phyloP scores from a whole-genome alignment of 106 monocot species.

The Dioscorea dumetorum region DNA sequence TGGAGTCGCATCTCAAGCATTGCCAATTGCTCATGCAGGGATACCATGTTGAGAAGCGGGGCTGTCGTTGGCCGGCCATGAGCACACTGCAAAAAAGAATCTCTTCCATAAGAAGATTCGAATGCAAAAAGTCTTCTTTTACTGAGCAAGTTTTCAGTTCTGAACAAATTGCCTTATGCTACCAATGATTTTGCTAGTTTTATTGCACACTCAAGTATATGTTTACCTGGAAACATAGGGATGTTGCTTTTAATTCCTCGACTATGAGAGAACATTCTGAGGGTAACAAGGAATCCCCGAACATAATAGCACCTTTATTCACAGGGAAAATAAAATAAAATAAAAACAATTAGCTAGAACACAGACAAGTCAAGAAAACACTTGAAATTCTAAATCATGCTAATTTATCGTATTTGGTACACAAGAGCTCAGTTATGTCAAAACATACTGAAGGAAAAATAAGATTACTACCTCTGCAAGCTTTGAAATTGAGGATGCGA shows the following conservation, averaged over 20 bases:
- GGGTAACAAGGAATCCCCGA: slow-evolving; percentile 89
- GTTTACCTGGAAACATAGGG: slow-evolving; percentile 93
- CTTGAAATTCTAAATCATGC: not conserved
- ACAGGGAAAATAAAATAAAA: slow-evolving; percentile 1
- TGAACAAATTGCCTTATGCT: not conserved
- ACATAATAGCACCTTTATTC: slow-evolving; percentile 92
- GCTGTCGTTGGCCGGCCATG: slow-evolving; percentile 91
- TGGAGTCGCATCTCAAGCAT: slow-evolving; percentile 29
- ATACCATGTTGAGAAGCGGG: slow-evolving; percentile 55
- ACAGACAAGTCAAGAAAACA: not conserved
- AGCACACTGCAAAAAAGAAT: slow-evolving; percentile 60
- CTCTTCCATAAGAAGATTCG: not conserved
- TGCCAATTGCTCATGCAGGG: slow-evolving; percentile 52
- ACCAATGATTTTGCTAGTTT: not conserved
- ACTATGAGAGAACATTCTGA: slow-evolving; percentile 93
- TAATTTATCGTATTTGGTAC: too few species aligned
- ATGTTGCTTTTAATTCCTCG: slow-evolving; percentile 85
- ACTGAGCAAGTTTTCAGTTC: not conserved
- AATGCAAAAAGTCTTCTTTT: not conserved
- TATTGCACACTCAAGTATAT: not conserved
- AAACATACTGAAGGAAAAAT: not conserved
- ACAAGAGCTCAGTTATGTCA: too few species aligned
- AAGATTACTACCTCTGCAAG: slow-evolving; percentile 82
- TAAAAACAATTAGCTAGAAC: not conserved
- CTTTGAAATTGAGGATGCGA: slow-evolving; percentile 82